Evolutionary conservation across 129 eudicot species (phyloP).

Genomic region (Chrysanthemum seticuspe): DNA sequence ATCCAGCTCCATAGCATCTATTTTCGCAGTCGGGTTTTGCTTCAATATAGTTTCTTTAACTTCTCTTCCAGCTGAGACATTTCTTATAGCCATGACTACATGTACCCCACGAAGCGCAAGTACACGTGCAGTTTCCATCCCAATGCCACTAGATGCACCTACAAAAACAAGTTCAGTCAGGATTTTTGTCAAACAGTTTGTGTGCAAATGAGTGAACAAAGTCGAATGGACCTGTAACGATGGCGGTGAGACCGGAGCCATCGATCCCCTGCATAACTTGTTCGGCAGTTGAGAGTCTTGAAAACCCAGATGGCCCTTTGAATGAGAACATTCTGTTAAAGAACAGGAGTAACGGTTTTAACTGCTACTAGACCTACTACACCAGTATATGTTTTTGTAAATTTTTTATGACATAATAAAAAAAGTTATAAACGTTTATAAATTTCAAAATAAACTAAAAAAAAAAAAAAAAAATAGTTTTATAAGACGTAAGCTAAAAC

Average conservation of each 20-base stretch:
- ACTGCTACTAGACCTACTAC: background rate
- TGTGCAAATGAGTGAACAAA: background rate
- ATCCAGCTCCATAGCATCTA: conserved; percentile 69
- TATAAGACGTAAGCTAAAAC: no score
- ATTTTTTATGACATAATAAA: no score
- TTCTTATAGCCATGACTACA: conserved; percentile 67
- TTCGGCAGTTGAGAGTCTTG: conserved; percentile 52
- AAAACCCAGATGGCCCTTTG: conserved; percentile 56
- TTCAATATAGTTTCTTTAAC: conserved; percentile 41
- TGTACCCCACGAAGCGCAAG: conserved; percentile 80
- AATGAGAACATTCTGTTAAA: conserved; percentile 21
- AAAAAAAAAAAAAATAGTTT: background rate
- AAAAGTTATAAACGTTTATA: no score
- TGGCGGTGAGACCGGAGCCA: conserved; percentile 55
- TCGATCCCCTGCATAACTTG: conserved; percentile 54
- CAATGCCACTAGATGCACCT: conserved; percentile 77
- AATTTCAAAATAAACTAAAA: background rate
- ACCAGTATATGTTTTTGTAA: no score
- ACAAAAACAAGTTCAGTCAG: conserved; percentile 7
- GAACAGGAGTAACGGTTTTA: background rate
- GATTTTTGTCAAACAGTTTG: conserved; percentile 26
- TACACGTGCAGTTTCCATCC: conserved; percentile 66
- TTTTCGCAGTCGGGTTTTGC: conserved; percentile 49
- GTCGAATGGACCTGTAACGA: conserved; percentile 47
- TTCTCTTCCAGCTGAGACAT: conserved; percentile 34